Conservation (phyloP, 768 basidiomycete genomes). For the Heimioporus sp. region DNA sequence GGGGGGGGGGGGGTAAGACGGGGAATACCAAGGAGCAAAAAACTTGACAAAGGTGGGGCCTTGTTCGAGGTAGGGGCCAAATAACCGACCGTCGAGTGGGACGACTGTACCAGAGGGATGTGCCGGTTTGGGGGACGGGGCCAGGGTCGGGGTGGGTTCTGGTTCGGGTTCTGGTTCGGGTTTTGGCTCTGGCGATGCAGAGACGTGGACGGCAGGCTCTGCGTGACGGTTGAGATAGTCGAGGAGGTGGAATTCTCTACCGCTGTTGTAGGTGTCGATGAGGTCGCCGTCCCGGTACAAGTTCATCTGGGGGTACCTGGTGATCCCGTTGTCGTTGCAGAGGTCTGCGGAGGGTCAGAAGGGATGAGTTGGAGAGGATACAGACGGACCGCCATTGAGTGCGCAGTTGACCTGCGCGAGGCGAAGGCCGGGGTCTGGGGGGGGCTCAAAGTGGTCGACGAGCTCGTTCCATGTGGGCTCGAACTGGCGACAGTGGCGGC, state of each 20-base stretch:
- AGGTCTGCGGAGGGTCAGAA: too few relatives aligned
- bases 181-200: not conserved
- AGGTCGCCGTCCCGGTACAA: too few relatives aligned
- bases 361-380: too few relatives aligned
- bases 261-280: constrained; percentile 55
- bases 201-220: constrained; percentile 18
- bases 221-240: constrained; percentile 52
- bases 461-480: constrained; percentile 84
- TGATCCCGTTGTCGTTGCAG: too few relatives aligned
- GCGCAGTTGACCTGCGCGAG: too few relatives aligned
- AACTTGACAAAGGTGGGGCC: constrained; percentile 72
- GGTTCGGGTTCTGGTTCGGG: too few relatives aligned
- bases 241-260: constrained; percentile 54
- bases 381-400: too few relatives aligned
- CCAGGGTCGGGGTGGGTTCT: constrained; percentile 16
- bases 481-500: constrained; percentile 75
- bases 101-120: constrained; percentile 29
- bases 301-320: too few relatives aligned
- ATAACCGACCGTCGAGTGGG: constrained; percentile 31
- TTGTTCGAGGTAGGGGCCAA: constrained; percentile 37
- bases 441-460: too few relatives aligned
- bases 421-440: too few relatives aligned
- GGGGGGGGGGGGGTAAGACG: not conserved
- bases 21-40: constrained; percentile 87
- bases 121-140: constrained; percentile 2